These are phyloP conservation scores for Ascochyta rabiei DNA, from an alignment of 2,329 filamentous ascomycete species.

Conservation along the genomic window DNA sequence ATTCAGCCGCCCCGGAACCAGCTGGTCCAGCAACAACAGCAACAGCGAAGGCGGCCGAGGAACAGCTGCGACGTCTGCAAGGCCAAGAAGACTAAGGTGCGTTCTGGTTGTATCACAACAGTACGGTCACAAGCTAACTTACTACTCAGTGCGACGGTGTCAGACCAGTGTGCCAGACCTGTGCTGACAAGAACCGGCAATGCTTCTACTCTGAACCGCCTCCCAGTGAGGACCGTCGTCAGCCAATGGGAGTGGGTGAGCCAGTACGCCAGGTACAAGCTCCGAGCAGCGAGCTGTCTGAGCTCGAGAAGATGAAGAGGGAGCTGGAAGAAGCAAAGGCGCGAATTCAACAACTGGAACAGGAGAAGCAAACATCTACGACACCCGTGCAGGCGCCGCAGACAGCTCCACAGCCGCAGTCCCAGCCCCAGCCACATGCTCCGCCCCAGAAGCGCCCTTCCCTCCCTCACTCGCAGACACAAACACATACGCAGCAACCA, in stretches of 20 bases:
- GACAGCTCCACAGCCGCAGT: constrained; percentile 23
- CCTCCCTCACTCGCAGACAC: constrained; percentile 18
- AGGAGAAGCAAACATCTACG: constrained; percentile 37
- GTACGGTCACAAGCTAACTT: constrained; percentile 12
- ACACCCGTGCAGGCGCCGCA: constrained; percentile 37
- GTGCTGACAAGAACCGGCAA: constrained; percentile 42
- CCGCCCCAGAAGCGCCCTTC: constrained; percentile 20
- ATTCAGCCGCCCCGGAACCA: constrained; percentile 13
- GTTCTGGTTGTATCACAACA: not conserved
- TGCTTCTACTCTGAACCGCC: constrained; percentile 41
- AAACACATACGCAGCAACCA: constrained; percentile 18
- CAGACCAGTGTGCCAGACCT: constrained; percentile 44
- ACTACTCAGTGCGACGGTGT: constrained; percentile 40
- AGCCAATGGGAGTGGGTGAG: constrained; percentile 19
- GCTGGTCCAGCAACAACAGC: constrained; percentile 10
- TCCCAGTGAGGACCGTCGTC: constrained; percentile 27
- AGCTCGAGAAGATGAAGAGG: constrained; percentile 44
- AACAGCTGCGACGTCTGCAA: constrained; percentile 47
- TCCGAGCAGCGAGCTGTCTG: constrained; percentile 31
- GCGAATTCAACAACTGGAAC: constrained; percentile 42
- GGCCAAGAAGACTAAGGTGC: constrained; percentile 46
- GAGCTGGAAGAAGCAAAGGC: constrained; percentile 47
- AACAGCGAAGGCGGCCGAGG: constrained; percentile 31
- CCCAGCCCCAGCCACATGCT: constrained; percentile 22
- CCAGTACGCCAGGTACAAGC: constrained; percentile 24